These are phyloP conservation scores for Microcera coccophila DNA, from an alignment of 2,329 filamentous ascomycete genomes.

Conservation along the genomic window DNA sequence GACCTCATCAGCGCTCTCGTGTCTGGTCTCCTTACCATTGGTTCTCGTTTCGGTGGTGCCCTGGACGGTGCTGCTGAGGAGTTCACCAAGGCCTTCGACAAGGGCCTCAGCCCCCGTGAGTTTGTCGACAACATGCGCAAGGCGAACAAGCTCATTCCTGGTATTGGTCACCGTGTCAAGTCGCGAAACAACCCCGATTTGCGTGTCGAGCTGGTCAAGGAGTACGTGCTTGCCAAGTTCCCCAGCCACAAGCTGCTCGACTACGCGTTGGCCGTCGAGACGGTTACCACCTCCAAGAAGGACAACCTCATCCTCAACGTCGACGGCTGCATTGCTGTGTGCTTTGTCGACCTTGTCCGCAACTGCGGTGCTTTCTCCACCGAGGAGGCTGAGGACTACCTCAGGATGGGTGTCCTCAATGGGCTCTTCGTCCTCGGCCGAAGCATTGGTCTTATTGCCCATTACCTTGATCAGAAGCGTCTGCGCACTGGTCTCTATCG, in stretches of 20 bases:
- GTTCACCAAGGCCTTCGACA: conserved; percentile 97
- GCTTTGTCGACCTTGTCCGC: conserved; percentile 95
- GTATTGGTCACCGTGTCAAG: conserved; percentile 99
- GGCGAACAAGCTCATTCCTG: conserved; percentile 99
- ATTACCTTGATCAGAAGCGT: conserved; percentile 99
- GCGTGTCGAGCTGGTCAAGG: conserved; percentile 98
- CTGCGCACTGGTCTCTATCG: conserved; percentile 97
- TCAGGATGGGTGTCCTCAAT: conserved; percentile 98
- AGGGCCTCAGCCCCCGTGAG: conserved; percentile 95
- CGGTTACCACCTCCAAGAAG: conserved; percentile 98
- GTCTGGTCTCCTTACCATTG: conserved; percentile 94
- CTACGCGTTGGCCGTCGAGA: conserved; percentile 96
- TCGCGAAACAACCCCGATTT: conserved; percentile 99
- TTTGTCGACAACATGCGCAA: conserved; percentile 99
- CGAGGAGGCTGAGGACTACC: conserved; percentile 98
- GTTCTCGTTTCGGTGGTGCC: conserved; percentile 96
- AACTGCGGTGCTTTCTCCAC: conserved; percentile 95
- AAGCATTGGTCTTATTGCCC: conserved; percentile 97
- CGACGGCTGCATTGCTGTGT: conserved; percentile 95
- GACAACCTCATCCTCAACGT: conserved; percentile 99
- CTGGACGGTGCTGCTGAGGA: conserved; percentile 97
- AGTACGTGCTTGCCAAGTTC: conserved; percentile 97
- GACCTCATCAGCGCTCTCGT: conserved; percentile 95
- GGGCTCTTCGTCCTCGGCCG: conserved; percentile 97
- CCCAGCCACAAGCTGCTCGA: conserved; percentile 97